Evolutionary conservation across 2,329 filamentous ascomycete genomes (phyloP).

Genomic region (Keithomyces neogunnii): DNA sequence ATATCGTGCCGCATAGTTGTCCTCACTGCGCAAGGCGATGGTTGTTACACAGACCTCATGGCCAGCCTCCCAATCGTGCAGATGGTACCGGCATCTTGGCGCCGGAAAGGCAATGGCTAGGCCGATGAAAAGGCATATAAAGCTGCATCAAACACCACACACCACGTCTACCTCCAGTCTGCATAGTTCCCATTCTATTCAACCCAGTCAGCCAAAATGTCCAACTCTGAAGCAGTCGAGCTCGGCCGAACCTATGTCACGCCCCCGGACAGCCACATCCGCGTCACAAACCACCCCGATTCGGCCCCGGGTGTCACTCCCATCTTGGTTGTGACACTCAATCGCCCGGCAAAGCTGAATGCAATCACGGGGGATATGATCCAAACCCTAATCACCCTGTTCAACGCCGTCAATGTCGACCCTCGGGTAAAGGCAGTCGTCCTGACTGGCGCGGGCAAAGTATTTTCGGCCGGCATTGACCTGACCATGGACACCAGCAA

Average conservation of each 20-base stretch:
- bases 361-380: constrained; percentile 38
- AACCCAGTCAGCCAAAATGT: no score
- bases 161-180: no score
- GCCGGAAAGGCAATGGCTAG: no score
- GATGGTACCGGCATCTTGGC: no score
- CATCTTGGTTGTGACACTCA: constrained; percentile 41
- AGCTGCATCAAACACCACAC: no score
- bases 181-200: no score
- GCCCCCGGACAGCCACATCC: constrained; percentile 1
- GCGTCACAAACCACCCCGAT: constrained; percentile 3
- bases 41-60: no score
- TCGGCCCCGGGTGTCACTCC: constrained; percentile 8
- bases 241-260: constrained; percentile 2
- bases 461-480: constrained; percentile 58
- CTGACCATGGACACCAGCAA: constrained; percentile 22
- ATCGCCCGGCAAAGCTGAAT: constrained; percentile 46
- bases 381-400: constrained; percentile 33
- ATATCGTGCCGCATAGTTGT: no score
- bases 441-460: constrained; percentile 49
- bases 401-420: constrained; percentile 48
- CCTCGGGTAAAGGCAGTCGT: constrained; percentile 48
- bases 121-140: no score
- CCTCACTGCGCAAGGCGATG: no score
- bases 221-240: background rate
- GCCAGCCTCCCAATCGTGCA: no score